These are phyloP conservation scores for Trichoderma atrobrunneum DNA, from an alignment of 2,329 filamentous ascomycete genomes.

Conservation along the genomic window DNA sequence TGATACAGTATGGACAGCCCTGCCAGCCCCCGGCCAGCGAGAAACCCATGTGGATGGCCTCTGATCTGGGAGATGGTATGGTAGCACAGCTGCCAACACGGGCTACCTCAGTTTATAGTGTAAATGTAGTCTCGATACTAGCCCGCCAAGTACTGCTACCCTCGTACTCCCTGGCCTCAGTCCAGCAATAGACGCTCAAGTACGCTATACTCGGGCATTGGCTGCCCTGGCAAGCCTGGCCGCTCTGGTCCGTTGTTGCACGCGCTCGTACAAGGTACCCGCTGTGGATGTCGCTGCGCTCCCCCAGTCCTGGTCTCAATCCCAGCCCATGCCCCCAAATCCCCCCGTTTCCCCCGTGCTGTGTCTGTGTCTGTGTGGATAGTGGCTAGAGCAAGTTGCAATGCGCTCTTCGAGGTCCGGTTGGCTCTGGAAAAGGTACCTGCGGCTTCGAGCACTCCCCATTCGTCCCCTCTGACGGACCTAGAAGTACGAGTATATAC, in stretches of 20 bases:
- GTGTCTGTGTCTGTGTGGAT: conserved; percentile 1
- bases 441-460: not conserved
- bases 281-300: not conserved
- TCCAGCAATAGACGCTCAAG: not conserved
- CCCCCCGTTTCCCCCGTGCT: conserved; percentile 12
- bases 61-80: not conserved
- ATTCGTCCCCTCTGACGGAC: not conserved
- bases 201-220: not conserved
- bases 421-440: conserved; percentile 5
- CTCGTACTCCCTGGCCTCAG: not conserved
- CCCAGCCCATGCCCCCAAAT: not conserved
- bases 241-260: not conserved
- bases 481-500: no score
- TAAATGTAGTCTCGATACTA: not conserved
- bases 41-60: not conserved
- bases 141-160: conserved; percentile 2
- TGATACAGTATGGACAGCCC: not conserved
- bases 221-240: not conserved
- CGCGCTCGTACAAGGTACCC: conserved; percentile 9
- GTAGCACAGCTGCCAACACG: not conserved
- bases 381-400: not conserved
- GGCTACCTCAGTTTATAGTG: not conserved
- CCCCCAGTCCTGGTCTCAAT: not conserved
- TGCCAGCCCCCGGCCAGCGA: not conserved
- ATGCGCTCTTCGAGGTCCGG: not conserved